Base-by-base conservation (phyloP, 1,284 basidiomycete genomes). In the Melampsora americana region DNA sequence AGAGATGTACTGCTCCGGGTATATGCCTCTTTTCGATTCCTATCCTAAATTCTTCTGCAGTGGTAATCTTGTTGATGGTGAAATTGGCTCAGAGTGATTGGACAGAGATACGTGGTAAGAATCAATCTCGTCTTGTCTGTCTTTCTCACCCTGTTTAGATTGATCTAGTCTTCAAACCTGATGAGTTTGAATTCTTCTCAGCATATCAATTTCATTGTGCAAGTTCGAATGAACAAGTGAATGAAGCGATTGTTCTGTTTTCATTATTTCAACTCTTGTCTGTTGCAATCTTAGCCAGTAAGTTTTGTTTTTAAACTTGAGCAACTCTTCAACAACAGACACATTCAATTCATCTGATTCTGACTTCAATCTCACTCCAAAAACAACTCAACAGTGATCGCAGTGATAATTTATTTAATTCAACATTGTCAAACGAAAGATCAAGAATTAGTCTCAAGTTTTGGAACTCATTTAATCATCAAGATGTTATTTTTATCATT, bases 121-220 rank as follows among this genome's bases (percentile, higher is more conserved):
- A 42, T 42, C 12, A 14, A 14, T 42, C 14, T 42, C 42, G 11
- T 14, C 14, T 42, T 7, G 42, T 0, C 53, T n/a, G 20, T 20
- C 9, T 28, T n/a, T n/a, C 20, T 56, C 20, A n/a, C 53, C 20
- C 11, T 56, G n/a, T n/a, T n/a, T n/a, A 14, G 42, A 42, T 42
- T 42, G 42, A 14, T 42, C 42, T 42, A 3, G 11, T 42, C 3
- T 14, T 42, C 3, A 42, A 42, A 12, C 3, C 11, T 11, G 42
- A 42, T 42, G 42, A 42, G 11, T 14, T 14, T 39, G 35, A 39
- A 39, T 39, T 14, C 16, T 56, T 28, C n/a, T 12, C 16, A 56
- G 53, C 53, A n/a, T 23, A 56, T 56, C n/a, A 56, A 56, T 56
- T 56, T 28, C n/a, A 56, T 56, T 56, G 53, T 20, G 28, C 53